Evolutionary conservation across 805 yeast species (phyloP).

Genomic region (Suhomyces kilbournensis): DNA sequence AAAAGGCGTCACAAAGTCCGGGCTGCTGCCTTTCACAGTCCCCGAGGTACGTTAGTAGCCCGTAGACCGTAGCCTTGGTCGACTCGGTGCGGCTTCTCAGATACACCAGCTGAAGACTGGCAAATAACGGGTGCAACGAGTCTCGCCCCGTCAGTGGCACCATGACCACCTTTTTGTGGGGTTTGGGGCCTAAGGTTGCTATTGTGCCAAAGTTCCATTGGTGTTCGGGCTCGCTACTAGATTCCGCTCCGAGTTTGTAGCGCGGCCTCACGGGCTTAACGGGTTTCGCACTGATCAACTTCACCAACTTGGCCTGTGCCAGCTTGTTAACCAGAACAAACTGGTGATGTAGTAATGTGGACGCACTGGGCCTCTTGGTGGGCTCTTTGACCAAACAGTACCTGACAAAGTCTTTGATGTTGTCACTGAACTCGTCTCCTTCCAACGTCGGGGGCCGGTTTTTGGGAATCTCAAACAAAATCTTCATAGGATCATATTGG

Average conservation of each 20-base stretch:
- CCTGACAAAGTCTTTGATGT: conserved; percentile 64
- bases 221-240: neutral
- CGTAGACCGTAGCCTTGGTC: conserved; percentile 46
- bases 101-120: conserved; percentile 47
- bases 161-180: neutral
- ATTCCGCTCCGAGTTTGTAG: neutral
- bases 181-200: neutral
- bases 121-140: conserved; percentile 29
- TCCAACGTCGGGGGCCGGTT: conserved; percentile 57
- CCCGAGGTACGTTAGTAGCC: conserved; percentile 39
- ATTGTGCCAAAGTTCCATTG: conserved; percentile 19
- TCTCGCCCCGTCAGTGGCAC: neutral
- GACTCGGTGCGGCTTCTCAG: conserved; percentile 50
- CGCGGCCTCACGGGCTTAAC: conserved; percentile 3
- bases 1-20: conserved; percentile 63
- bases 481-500: conserved; percentile 72
- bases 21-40: conserved; percentile 52
- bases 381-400: conserved; percentile 71
- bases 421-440: conserved; percentile 40
- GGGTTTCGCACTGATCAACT: conserved; percentile 42
- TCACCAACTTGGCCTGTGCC: conserved; percentile 24
- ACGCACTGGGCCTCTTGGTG: conserved; percentile 58
- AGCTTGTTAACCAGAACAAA: conserved; percentile 42
- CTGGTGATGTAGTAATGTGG: conserved; percentile 49
- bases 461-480: conserved; percentile 66